Percentiles rank a stretch among this genome's conserved stretches.
Conservation (phyloP, 169 alveolate species). For the Plasmodium sp. region DNA sequence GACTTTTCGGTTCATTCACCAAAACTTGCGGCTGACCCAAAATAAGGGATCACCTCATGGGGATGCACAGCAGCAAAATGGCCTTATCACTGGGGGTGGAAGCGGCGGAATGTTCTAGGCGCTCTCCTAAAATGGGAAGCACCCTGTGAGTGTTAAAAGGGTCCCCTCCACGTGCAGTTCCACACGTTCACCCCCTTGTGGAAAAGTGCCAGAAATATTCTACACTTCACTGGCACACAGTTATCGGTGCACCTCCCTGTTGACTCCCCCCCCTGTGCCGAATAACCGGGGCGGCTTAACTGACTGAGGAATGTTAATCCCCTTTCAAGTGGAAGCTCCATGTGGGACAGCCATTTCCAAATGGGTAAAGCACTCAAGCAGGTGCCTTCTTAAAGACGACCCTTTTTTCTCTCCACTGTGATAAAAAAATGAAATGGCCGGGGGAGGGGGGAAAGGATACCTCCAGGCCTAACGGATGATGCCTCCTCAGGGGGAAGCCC, state of each 20-base stretch:
- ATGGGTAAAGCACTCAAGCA: not conserved
- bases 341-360: not conserved
- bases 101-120: not conserved
- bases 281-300: not conserved
- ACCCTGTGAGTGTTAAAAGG: not conserved
- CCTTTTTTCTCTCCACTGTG: not conserved
- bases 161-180: not conserved
- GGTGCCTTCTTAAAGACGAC: not conserved
- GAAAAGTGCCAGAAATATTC: not conserved
- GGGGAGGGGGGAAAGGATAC: not conserved
- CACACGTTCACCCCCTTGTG: not conserved
- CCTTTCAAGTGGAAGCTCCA: not conserved
- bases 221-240: not conserved
- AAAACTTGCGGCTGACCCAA: not conserved
- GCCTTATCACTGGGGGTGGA: not conserved
- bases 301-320: not conserved
- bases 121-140: not conserved
- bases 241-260: not conserved
- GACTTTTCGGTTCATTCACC: not conserved
- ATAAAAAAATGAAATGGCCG: not conserved
- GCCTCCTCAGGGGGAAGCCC: not conserved
- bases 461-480: not conserved
- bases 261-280: not conserved
- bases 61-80: not conserved
- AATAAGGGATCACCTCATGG: not conserved